A percentile compares a stretch with the other conserved stretches of the same genome.
Evolutionary conservation across 169 alveolate species (phyloP).

Genomic region (Amoebophrya sp.): DNA sequence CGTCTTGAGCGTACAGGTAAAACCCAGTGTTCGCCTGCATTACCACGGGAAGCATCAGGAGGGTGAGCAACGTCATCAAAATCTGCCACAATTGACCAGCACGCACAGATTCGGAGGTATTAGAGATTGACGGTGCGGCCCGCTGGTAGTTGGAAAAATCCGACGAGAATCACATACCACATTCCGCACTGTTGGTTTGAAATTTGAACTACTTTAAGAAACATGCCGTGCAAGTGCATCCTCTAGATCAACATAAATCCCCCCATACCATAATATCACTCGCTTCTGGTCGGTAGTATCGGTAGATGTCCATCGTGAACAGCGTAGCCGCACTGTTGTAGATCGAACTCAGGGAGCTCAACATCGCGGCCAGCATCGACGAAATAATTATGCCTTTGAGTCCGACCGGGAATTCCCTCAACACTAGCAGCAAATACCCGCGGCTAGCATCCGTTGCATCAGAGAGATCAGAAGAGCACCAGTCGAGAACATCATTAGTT

Average conservation of each 20-base stretch:
- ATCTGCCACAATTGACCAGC: background rate
- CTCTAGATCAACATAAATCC: too few species aligned
- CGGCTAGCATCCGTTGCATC: background rate
- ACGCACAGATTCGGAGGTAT: background rate
- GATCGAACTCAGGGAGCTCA: background rate
- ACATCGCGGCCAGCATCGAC: conserved; percentile 15
- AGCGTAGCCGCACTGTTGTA: background rate
- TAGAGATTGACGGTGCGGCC: too few species aligned
- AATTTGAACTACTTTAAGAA: too few species aligned
- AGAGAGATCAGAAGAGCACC: background rate
- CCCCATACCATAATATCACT: too few species aligned
- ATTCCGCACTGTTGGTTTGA: too few species aligned
- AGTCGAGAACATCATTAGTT: too few species aligned
- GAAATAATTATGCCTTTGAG: background rate
- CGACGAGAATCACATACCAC: too few species aligned
- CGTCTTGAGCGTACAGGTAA: background rate
- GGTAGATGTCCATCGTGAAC: background rate
- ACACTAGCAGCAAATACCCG: background rate
- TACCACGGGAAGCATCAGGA: background rate
- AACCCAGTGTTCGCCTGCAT: background rate
- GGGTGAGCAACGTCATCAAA: background rate
- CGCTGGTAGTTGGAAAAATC: too few species aligned
- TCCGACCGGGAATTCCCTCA: background rate
- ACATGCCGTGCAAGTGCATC: too few species aligned
- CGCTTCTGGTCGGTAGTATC: background rate